These are phyloP conservation scores for Cylindricascospora bacillispora DNA, from an alignment of 1,139 yeast species.

Conservation along the genomic window DNA sequence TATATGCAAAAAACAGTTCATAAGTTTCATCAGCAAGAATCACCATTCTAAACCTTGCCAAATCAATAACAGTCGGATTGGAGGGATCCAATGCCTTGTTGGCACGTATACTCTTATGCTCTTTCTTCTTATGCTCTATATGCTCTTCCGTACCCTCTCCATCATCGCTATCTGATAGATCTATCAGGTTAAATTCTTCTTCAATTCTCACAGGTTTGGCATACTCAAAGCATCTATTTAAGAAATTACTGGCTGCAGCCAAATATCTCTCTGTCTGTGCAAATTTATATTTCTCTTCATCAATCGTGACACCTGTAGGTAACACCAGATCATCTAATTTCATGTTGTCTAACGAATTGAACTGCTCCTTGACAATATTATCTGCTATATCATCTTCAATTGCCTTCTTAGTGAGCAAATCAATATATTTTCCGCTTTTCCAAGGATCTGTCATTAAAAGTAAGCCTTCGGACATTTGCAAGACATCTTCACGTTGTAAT, in stretches of 20 bases:
- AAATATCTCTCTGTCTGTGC: conserved; percentile 74
- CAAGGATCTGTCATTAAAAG: conserved; percentile 74
- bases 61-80: conserved; percentile 58
- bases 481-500: conserved; percentile 66
- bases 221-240: conserved; percentile 82
- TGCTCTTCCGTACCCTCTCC: conserved; percentile 14
- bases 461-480: conserved; percentile 78
- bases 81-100: conserved; percentile 76
- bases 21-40: conserved; percentile 86
- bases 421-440: conserved; percentile 55
- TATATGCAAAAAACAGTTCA: conserved; percentile 65
- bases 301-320: conserved; percentile 49
- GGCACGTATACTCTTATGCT: conserved; percentile 36
- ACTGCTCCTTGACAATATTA: conserved; percentile 31
- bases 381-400: conserved; percentile 59
- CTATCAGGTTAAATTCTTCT: conserved; percentile 29
- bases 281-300: conserved; percentile 48
- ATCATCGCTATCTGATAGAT: conserved; percentile 27
- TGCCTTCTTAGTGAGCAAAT: conserved; percentile 43
- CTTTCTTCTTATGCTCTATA: conserved; percentile 25
- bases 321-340: conserved; percentile 31
- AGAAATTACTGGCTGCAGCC: conserved; percentile 75
- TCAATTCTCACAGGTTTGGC: conserved; percentile 59
- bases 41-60: conserved; percentile 93
- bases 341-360: conserved; percentile 17